phyloP scores from a whole-genome alignment of 176 grass and related monocot genomes.

The Olyra latifolia region DNA sequence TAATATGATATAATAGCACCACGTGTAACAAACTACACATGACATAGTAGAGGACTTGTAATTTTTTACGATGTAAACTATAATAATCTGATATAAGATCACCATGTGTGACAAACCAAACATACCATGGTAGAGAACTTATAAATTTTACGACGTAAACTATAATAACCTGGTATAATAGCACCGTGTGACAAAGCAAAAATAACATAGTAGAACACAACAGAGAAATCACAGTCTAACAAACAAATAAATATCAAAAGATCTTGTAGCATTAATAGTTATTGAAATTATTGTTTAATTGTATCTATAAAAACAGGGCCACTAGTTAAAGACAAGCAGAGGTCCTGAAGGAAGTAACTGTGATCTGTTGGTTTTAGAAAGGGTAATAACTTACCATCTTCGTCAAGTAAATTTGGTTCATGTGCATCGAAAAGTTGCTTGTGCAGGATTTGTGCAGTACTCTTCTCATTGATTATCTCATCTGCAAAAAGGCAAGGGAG shows the following conservation, averaged over 20 bases:
- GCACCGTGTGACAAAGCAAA: background rate
- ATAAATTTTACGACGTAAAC: background rate
- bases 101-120: background rate
- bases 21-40: slow-evolving; percentile 2
- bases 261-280: background rate
- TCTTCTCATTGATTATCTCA: slow-evolving; percentile 52
- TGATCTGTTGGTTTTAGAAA: slow-evolving; percentile 20
- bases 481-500: slow-evolving; percentile 40
- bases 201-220: background rate
- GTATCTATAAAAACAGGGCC: background rate
- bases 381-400: slow-evolving; percentile 54
- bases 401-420: slow-evolving; percentile 86
- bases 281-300: too few relatives aligned
- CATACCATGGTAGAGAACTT: too few relatives aligned
- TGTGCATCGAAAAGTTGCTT: slow-evolving; percentile 73
- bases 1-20: background rate
- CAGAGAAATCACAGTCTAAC: slow-evolving; percentile 13
- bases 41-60: background rate
- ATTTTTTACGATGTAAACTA: background rate
- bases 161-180: background rate
- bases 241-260: slow-evolving; percentile 23
- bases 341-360: slow-evolving; percentile 13
- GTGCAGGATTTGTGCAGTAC: slow-evolving; percentile 49
- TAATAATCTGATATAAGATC: background rate
- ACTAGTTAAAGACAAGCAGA: background rate